These are phyloP conservation scores for Coniella vitis DNA, from an alignment of 2,329 filamentous ascomycete genomes.

Conservation along the genomic window DNA sequence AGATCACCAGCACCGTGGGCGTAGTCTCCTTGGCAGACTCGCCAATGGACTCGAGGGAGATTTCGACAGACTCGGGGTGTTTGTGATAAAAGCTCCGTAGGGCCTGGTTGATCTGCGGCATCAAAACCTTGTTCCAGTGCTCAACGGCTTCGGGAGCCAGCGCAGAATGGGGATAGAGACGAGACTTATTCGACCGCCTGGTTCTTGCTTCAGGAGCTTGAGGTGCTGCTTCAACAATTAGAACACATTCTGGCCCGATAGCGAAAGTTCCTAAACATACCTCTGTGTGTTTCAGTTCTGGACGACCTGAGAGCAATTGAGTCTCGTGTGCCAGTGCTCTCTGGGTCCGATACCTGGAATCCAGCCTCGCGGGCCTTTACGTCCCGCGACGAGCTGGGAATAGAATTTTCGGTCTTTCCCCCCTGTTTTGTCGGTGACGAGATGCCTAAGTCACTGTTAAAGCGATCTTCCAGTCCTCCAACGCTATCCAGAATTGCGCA, in stretches of 20 bases:
- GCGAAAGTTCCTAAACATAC: conserved; percentile 5
- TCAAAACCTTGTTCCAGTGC: conserved; percentile 64
- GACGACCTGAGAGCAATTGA: background rate
- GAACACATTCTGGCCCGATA: background rate
- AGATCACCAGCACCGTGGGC: conserved; percentile 71
- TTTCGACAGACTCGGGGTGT: conserved; percentile 69
- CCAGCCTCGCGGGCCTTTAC: conserved; percentile 15
- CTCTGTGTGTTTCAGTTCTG: conserved; percentile 7
- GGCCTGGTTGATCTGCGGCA: conserved; percentile 66
- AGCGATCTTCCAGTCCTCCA: conserved; percentile 47
- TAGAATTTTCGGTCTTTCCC: conserved; percentile 6
- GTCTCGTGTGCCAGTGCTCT: background rate
- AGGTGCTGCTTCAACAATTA: conserved; percentile 8
- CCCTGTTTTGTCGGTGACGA: conserved; percentile 4
- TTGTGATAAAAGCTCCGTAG: conserved; percentile 66
- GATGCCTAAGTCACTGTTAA: conserved; percentile 39
- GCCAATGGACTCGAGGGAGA: conserved; percentile 69
- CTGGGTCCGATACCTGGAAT: background rate
- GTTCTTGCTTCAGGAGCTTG: conserved; percentile 16
- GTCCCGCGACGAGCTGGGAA: conserved; percentile 12
- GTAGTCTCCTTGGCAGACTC: conserved; percentile 58
- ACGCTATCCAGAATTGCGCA: conserved; percentile 56
- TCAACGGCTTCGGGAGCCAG: conserved; percentile 56
- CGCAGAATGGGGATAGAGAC: conserved; percentile 53
- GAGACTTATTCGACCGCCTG: conserved; percentile 35